Evolutionary conservation across 768 basidiomycete species (phyloP), one percentile per base, ranked within the genome.

Genomic region (Leccinum barrowsii): DNA sequence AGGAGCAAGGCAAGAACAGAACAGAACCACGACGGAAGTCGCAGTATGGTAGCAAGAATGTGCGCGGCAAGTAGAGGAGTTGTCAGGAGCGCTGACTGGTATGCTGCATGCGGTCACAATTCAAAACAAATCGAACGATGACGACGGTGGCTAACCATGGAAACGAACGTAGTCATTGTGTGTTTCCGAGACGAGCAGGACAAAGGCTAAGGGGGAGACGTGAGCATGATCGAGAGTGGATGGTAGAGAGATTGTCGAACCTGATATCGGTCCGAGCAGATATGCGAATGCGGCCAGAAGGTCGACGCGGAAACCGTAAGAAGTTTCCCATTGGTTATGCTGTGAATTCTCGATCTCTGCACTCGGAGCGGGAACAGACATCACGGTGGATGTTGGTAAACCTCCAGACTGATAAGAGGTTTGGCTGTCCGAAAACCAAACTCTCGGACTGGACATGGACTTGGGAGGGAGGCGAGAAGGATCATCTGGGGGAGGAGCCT

Each of bases 121-220:
- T 49, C 54, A 55, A 54, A 42, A 30, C 3, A 54, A 50, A 63
- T 51, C 54, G 52, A 55, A 37, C 32, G 55, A 48, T 30, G 48
- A 54, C 46, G 26, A n/a, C 7, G 37, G 54, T 35, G 15, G 67
- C 81, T 65, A 54, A 88, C 89, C 86, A 68, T 90, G 89, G 69
- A 90, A 91, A 54, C 90, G 84, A 58, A 90, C 83, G 61, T 83
- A 87, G 70, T 90, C 86, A 64, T 87, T 88, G 59, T 82, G 81
- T 10, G 85, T 92, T 73, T 92, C 89, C n/a, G 85, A 61, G n/a
- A 89, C 78, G 10, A 92, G 78, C 32, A 90, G 70, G 1, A 77
- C 26, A 30, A 91, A 72, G 3, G 90, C 90, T 89, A 22, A 26
- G 11, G 15, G 5, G 19, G 42, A 40, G 46, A 42, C 17, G 37